A percentile compares a stretch with the other conserved stretches of the same genome.
Evolutionary conservation across 2,329 filamentous ascomycete species (phyloP).

Genomic region (Colletotrichum liaoningense): DNA sequence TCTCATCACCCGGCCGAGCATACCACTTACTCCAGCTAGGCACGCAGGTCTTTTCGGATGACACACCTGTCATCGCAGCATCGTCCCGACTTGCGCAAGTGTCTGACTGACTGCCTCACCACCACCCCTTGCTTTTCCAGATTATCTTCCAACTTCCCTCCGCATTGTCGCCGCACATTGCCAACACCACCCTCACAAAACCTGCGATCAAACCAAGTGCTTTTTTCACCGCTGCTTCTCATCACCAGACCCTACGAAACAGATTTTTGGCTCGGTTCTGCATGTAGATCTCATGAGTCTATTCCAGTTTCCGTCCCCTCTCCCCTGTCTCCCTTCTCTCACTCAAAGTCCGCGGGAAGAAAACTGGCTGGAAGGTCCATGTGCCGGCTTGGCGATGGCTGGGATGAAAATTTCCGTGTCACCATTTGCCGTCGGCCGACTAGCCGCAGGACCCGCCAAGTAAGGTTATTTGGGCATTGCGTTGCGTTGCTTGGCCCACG

Average conservation of each 20-base stretch:
- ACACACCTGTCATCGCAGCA: constrained; percentile 1
- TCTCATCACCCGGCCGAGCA: not conserved
- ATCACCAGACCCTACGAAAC: not conserved
- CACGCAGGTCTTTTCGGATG: constrained; percentile 10
- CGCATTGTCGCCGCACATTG: not conserved
- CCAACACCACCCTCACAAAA: not conserved
- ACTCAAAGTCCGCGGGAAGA: too few species aligned
- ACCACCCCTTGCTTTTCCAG: not conserved
- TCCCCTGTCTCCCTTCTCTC: not conserved
- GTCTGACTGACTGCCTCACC: not conserved
- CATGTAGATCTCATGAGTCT: constrained; percentile 10
- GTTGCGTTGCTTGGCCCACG: not conserved
- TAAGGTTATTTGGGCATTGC: constrained; percentile 27
- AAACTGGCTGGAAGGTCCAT: not conserved
- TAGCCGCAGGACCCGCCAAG: constrained; percentile 15
- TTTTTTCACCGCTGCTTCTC: not conserved
- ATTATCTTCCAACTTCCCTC: not conserved
- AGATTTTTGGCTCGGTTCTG: not conserved
- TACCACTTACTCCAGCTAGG: not conserved
- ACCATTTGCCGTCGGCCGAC: not conserved
- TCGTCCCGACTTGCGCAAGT: not conserved
- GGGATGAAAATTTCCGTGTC: not conserved
- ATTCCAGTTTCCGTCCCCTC: not conserved
- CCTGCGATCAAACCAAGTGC: not conserved
- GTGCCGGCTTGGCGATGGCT: constrained; percentile 3